Base-by-base conservation (phyloP, 306 rosid species). In the Quercus agrifolia region DNA sequence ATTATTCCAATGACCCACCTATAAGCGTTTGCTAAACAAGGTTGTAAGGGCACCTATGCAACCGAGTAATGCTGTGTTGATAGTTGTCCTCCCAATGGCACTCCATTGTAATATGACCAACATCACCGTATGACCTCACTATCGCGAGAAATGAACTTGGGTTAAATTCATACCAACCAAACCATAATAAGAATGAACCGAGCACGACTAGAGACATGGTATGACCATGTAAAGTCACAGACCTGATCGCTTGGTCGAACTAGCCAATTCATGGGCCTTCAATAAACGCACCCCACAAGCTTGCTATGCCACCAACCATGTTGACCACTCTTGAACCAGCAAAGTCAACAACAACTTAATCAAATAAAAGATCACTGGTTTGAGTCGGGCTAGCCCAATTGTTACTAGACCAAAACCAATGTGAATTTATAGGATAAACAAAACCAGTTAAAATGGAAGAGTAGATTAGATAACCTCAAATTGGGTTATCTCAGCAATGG, bases 141-240 rank as follows among this genome's bases (percentile, higher is more conserved):
- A 93, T 90, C 0, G 87, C 89, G 5, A 89, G 59, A 74, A 93
- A 93, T 4, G 98, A 93, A 19, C 93, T 90, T 1, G 97, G 94
- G 46, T 93, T 93, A 52, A 93, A 93, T 0, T 91, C 98, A 51
- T 93, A 93, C 98, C 98, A 91, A 0, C 96, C 93, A 83, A 93
- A 93, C 98, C 97, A 93, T 8, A 89, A 78, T 8, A 93, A 64
- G 73, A 93, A 93, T 1, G 94, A 61, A 5, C 93, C 91, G 0
- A 91, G 83, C 5, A 89, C 94, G 0, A 91, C 97, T 1, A 91
- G 66, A 0, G 98, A 93, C 0, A 91, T 80, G 54, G 87, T 93
- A 67, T 93, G 97, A 0, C 94, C 97, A 0, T 89, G 89, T 2
- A 93, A 78, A 2, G 86, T 92, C 0, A 93, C 90, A 0, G 89